phyloP scores from a whole-genome alignment of 306 rosid species.

The Trifolium dubium region DNA sequence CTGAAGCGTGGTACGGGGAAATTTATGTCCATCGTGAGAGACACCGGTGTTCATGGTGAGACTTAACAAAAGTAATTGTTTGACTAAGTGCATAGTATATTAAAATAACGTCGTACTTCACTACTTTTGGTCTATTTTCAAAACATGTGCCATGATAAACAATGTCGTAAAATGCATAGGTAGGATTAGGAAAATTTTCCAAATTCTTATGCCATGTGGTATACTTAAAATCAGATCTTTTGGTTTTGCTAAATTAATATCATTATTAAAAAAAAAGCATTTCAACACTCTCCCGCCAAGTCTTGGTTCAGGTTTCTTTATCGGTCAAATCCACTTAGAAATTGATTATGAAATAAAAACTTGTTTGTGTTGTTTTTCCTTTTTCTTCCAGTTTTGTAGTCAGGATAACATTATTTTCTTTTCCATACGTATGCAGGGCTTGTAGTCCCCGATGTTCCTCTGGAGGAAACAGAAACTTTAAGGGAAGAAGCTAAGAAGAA shows the following conservation, averaged over 20 bases:
- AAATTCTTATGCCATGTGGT: conserved; percentile 16
- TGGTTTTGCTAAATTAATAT: conserved; percentile 20
- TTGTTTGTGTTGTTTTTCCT: not conserved
- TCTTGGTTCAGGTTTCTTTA: conserved; percentile 19
- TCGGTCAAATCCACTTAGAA: not conserved
- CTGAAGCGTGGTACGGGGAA: conserved; percentile 78
- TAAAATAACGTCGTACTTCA: conserved; percentile 12
- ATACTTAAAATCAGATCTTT: conserved; percentile 1
- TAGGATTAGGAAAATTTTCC: conserved; percentile 16
- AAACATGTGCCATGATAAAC: conserved; percentile 8
- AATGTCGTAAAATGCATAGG: conserved; percentile 24
- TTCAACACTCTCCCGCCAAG: conserved; percentile 29
- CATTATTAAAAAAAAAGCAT: conserved; percentile 30
- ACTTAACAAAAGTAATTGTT: conserved; percentile 35
- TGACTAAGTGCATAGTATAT: conserved; percentile 17
- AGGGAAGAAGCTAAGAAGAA: conserved; percentile 80
- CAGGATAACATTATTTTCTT: conserved; percentile 5
- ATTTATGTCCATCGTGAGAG: conserved; percentile 78
- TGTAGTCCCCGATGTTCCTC: conserved; percentile 95
- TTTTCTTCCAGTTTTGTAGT: conserved; percentile 22
- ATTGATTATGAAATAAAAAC: not conserved
- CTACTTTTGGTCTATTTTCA: conserved; percentile 13
- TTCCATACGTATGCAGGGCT: conserved; percentile 60
- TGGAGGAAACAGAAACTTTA: conserved; percentile 77
- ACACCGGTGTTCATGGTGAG: conserved; percentile 77